Evolutionary conservation across 768 basidiomycete genomes (phyloP), one percentile per base, ranked within the genome.

Genomic region (Serpula lacrymans): DNA sequence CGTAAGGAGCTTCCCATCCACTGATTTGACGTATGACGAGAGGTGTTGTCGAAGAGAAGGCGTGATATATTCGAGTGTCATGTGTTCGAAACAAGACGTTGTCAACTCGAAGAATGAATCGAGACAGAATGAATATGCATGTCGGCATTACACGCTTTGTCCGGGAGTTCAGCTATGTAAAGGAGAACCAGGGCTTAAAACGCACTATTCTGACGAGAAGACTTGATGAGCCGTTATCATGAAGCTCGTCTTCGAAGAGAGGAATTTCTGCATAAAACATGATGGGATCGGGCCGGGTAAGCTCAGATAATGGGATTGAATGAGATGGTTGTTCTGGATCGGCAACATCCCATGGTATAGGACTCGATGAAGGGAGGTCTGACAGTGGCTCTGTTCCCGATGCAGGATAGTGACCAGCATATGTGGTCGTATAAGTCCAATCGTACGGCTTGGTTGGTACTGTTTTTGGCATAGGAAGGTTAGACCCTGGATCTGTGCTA

Each of bases 181-280:
- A 31, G 22, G 36, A 10, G 45, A 27, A 42, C 21, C 26, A 41
- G 30, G 26, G 2, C 2, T 21, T 25, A 21, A 37, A 6, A 75
- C 89, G 63, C 58, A 97, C 94, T 43, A 97, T 90, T 53, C 93
- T 74, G 33, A 92, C 84, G 20, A 91, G 74, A 2, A 92, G 62
- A 22, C 81, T 76, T 1, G 93, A 93, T 5, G 89, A 80, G 0
- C 96, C 96, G 55, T 98, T 97, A 57, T 99, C 96, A 55, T 97
- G 93, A 32, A 98, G 70, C 60, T 99, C 96, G 59, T 97, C 93
- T 55, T 99, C 95, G 57, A 88, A 98, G 4, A 98, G 66, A 0
- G 91, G 88, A 1, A 97, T 79, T 53, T 98, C 94, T 6, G 95
- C 91, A 56, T 95, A 98, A 64, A 95, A 99, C n/a, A 97, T 69